Conservation (phyloP, 2,329 filamentous ascomycete genomes). For the Sodiomyces alkalinus region DNA sequence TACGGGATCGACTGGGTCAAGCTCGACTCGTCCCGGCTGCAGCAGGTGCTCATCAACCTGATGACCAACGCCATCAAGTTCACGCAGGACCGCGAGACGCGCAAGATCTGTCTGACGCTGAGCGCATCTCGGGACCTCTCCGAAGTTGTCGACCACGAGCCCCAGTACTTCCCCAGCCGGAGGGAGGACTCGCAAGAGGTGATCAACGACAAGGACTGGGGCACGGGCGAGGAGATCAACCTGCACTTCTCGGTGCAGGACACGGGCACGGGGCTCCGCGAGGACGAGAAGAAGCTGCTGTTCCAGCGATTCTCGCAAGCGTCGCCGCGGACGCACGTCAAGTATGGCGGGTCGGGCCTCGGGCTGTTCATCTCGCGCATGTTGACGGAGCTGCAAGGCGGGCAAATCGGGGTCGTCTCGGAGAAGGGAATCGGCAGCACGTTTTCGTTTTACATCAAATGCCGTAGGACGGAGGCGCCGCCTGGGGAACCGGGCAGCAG, state of each 20-base stretch:
- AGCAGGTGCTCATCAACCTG: constrained; percentile 64
- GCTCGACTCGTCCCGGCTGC: constrained; percentile 58
- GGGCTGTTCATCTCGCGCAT: constrained; percentile 65
- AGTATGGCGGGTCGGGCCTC: constrained; percentile 56
- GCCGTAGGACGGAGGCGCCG: constrained; percentile 36
- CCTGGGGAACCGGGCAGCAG: constrained; percentile 21
- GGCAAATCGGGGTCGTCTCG: constrained; percentile 60
- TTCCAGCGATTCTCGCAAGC: constrained; percentile 58
- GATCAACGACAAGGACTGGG: constrained; percentile 50
- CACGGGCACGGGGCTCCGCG: constrained; percentile 50
- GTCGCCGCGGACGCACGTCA: constrained; percentile 52
- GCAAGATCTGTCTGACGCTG: constrained; percentile 48
- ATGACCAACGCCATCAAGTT: constrained; percentile 55
- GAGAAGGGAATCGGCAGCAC: constrained; percentile 53
- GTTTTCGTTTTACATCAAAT: constrained; percentile 64
- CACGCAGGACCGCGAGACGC: constrained; percentile 42
- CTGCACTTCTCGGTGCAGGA: constrained; percentile 59
- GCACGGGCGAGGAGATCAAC: constrained; percentile 53
- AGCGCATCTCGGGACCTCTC: constrained; percentile 42
- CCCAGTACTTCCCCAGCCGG: constrained; percentile 31
- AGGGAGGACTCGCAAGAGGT: constrained; percentile 26
- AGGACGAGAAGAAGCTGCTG: constrained; percentile 49
- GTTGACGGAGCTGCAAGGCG: constrained; percentile 61
- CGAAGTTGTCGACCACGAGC: constrained; percentile 21
- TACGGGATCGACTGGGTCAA: constrained; percentile 56